A percentile compares a stretch with the other conserved stretches of the same genome.
Conservation (phyloP, 257 asterid genomes). For the Leonotis leonurus region DNA sequence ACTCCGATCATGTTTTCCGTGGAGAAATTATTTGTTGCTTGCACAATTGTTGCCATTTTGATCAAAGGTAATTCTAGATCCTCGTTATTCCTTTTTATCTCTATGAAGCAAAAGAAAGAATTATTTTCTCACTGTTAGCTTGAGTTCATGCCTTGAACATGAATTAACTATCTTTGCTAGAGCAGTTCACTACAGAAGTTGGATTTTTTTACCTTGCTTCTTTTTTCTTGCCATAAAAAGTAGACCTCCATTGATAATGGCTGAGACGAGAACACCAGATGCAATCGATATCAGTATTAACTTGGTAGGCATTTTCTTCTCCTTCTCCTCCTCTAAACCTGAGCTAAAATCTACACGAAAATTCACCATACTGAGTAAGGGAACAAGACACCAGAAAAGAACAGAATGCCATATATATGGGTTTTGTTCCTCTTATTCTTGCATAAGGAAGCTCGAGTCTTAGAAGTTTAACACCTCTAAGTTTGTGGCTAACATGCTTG, state of each 20-base stretch:
- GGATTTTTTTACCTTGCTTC: conserved; percentile 11
- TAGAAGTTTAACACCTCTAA: no score
- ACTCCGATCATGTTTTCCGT: conserved; percentile 21
- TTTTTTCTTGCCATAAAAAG: background rate
- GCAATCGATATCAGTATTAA: conserved; percentile 2
- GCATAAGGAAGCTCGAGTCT: no score
- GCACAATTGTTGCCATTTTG: conserved; percentile 19
- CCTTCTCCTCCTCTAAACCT: background rate
- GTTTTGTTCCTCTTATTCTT: no score
- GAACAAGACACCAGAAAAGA: no score
- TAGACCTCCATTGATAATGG: background rate
- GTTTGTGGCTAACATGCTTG: no score
- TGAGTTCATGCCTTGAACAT: background rate
- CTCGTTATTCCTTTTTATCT: background rate
- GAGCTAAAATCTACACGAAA: background rate
- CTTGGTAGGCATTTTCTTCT: background rate
- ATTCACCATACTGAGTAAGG: no score
- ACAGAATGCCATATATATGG: no score
- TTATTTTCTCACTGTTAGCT: background rate
- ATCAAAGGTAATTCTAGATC: conserved; percentile 29
- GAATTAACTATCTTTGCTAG: no score
- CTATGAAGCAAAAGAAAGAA: background rate
- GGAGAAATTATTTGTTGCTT: conserved; percentile 36
- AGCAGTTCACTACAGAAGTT: background rate
- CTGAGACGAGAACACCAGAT: conserved; percentile 10